phyloP scores from a whole-genome alignment of 768 basidiomycete genomes.

The Pisolithus tinctorius region DNA sequence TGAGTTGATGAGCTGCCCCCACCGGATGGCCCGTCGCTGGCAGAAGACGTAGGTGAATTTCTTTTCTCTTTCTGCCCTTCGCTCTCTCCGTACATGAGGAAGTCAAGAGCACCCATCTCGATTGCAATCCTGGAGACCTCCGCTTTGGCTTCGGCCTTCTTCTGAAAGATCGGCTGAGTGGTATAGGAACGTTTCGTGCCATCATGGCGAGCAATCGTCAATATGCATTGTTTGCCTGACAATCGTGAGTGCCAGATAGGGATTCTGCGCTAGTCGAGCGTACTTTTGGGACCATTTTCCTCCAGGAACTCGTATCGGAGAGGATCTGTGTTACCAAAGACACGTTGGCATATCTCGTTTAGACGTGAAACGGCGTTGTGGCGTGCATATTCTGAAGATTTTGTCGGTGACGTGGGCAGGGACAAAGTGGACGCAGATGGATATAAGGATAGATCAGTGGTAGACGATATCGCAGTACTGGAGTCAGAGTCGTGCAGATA shows the following conservation, averaged over 20 bases:
- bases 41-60: slow-evolving; percentile 20
- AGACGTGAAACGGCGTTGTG: slow-evolving; percentile 28
- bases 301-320: slow-evolving; percentile 46
- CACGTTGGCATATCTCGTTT: slow-evolving; percentile 36
- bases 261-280: neutral
- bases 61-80: slow-evolving; percentile 31
- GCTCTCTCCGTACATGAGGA: slow-evolving; percentile 42
- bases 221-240: slow-evolving; percentile 52
- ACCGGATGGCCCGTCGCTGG: slow-evolving; percentile 8
- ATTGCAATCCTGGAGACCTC: slow-evolving; percentile 49
- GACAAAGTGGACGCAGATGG: neutral
- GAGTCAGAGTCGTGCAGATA: slow-evolving; percentile 13
- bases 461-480: neutral
- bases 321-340: slow-evolving; percentile 34
- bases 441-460: neutral
- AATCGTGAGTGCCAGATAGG: slow-evolving; percentile 1
- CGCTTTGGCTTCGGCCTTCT: slow-evolving; percentile 47
- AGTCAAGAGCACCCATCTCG: slow-evolving; percentile 54
- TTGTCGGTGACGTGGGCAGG: slow-evolving; percentile 1
- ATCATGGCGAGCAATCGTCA: slow-evolving; percentile 53
- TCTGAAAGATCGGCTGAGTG: slow-evolving; percentile 37
- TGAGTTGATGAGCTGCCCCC: neutral
- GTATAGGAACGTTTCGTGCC: slow-evolving; percentile 47
- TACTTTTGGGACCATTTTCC: slow-evolving; percentile 31
- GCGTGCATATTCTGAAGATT: slow-evolving; percentile 3